A percentile compares a stretch with the other conserved stretches of the same genome.
phyloP scores from a whole-genome alignment of 495 filamentous ascomycete genomes.

The Staphylotrichum longicolle region DNA sequence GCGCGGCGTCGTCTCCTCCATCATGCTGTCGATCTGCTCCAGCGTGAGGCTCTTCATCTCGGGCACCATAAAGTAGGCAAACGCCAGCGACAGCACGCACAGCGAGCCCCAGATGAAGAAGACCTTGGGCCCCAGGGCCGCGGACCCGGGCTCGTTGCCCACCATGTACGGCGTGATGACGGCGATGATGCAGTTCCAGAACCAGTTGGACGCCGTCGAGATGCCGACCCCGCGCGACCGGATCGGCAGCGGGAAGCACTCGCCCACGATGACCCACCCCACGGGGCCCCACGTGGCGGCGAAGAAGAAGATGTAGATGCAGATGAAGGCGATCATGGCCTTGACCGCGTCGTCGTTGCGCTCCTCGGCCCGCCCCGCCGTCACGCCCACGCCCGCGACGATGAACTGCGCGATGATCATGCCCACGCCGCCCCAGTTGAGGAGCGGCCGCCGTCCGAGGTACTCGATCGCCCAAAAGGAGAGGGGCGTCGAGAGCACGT shows the following conservation, averaged over 20 bases:
- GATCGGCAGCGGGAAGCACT: slow-evolving; percentile 82
- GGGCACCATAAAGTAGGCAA: slow-evolving; percentile 74
- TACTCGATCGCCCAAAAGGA: slow-evolving; percentile 80
- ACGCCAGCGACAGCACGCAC: slow-evolving; percentile 60
- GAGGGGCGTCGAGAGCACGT: slow-evolving; percentile 74
- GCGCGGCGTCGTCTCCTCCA: slow-evolving; percentile 71
- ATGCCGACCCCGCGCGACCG: slow-evolving; percentile 76
- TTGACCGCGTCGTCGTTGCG: slow-evolving; percentile 60
- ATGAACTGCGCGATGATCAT: slow-evolving; percentile 84
- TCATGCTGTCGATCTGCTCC: slow-evolving; percentile 85
- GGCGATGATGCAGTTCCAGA: slow-evolving; percentile 75
- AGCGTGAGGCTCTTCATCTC: slow-evolving; percentile 86
- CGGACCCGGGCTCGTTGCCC: slow-evolving; percentile 59
- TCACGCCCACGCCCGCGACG: slow-evolving; percentile 69
- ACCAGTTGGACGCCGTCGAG: slow-evolving; percentile 81
- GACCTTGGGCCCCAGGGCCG: slow-evolving; percentile 66
- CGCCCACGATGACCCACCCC: slow-evolving; percentile 80
- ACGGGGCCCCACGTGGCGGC: slow-evolving; percentile 74
- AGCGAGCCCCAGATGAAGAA: slow-evolving; percentile 77
- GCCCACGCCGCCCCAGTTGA: slow-evolving; percentile 70
- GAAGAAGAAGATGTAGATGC: slow-evolving; percentile 82
- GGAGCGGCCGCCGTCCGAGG: slow-evolving; percentile 72
- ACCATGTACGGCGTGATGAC: slow-evolving; percentile 78
- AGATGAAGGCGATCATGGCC: slow-evolving; percentile 69
- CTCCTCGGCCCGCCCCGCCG: slow-evolving; percentile 44